phyloP scores from a whole-genome alignment of 176 grass and related monocot species.

The Triticum aestivum region IWGSC_CS_RefSeq_v2.1 NC_057796.1:274318697-274319196 shows the following conservation, averaged over 20 bases:
- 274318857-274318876: constrained; percentile 80
- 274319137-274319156: no score
- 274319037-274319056: no score
- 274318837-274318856: constrained; percentile 74
- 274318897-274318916: constrained; percentile 68
- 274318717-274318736: constrained; percentile 63
- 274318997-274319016: no score
- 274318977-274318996: no score
- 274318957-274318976: no score
- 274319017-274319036: no score
- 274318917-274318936: constrained; percentile 38
- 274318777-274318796: constrained; percentile 66
- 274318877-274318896: constrained; percentile 75
- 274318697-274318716: constrained; percentile 83
- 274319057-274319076: no score
- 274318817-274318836: constrained; percentile 89
- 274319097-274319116: no score
- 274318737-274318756: constrained; percentile 73
- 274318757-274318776: constrained; percentile 92
- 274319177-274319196: no score
- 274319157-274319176: no score
- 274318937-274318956: constrained; percentile 37
- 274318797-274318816: constrained; percentile 67
- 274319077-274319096: no score
- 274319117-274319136: no score